A percentile compares a stretch with the other conserved stretches of the same genome.
phyloP scores from a whole-genome alignment of 2,329 filamentous ascomycete species.

The Stenocarpella maydis region DNA sequence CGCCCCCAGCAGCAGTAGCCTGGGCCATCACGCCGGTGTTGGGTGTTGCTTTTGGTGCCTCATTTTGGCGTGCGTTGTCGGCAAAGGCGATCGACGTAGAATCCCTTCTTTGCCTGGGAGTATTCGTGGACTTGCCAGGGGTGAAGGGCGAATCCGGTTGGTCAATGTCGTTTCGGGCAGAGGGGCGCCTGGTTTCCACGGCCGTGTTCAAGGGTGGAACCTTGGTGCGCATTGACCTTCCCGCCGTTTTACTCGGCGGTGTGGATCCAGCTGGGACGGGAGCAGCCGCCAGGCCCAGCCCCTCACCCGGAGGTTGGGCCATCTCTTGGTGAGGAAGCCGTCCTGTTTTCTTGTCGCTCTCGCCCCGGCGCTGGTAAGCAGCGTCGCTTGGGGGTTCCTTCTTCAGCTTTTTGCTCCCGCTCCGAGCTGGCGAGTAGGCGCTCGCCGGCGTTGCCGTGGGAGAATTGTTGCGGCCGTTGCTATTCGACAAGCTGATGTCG shows the following conservation, averaged over 20 bases:
- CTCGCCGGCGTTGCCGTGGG: constrained; percentile 44
- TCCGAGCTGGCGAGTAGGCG: constrained; percentile 53
- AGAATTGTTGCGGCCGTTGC: constrained; percentile 36
- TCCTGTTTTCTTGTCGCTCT: constrained; percentile 50
- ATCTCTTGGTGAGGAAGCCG: constrained; percentile 3
- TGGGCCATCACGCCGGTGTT: constrained; percentile 1
- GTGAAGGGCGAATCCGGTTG: constrained; percentile 34
- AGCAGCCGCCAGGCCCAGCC: constrained; percentile 28
- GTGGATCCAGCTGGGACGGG: constrained; percentile 28
- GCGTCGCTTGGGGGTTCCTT: constrained; percentile 65
- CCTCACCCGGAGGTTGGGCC: constrained; percentile 8
- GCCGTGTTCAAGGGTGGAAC: constrained; percentile 30
- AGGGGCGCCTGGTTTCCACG: constrained; percentile 20
- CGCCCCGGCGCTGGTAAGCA: constrained; percentile 53
- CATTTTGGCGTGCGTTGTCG: constrained; percentile 27
- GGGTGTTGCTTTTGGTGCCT: constrained; percentile 20
- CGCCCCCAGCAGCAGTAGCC: constrained; percentile 32
- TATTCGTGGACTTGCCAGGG: constrained; percentile 39
- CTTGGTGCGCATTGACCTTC: constrained; percentile 34
- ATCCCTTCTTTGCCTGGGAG: constrained; percentile 35
- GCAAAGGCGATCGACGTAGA: constrained; percentile 25
- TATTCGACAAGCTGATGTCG: constrained; percentile 48
- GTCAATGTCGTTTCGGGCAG: constrained; percentile 33
- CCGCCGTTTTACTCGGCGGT: constrained; percentile 26
- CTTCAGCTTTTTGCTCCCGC: constrained; percentile 65